Conservation (phyloP, 164 flowering plant species). For the Vitis rotundifolia region DNA sequence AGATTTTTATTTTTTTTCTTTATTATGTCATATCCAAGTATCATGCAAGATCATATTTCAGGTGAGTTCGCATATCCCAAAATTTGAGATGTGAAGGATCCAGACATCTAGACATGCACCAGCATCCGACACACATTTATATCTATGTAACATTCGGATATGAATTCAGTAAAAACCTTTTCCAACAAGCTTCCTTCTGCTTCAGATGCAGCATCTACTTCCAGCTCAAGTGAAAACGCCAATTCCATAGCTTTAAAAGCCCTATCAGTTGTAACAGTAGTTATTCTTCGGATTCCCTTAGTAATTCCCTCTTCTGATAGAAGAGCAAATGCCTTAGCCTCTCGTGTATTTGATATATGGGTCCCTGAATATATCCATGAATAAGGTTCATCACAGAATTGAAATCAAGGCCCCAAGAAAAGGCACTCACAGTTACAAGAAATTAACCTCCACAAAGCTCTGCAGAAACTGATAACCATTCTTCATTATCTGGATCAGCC, state of each 20-base stretch:
- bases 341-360: conserved; percentile 72
- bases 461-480: conserved; percentile 78
- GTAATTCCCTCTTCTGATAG: conserved; percentile 95
- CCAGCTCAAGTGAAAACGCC: conserved; percentile 65
- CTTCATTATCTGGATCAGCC: conserved; percentile 72
- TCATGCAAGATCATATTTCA: no score
- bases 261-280: conserved; percentile 81
- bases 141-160: no score
- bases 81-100: no score
- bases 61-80: no score
- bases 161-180: conserved; percentile 50
- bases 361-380: conserved; percentile 57
- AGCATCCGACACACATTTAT: no score
- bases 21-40: no score
- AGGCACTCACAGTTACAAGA: neutral
- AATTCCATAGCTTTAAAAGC: conserved; percentile 71
- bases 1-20: no score
- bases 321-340: conserved; percentile 60
- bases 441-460: conserved; percentile 93
- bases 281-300: conserved; percentile 85
- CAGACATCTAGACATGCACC: no score
- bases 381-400: conserved; percentile 2
- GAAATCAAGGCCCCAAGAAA: neutral
- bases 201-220: conserved; percentile 66
- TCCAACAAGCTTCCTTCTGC: conserved; percentile 60